Conservation (phyloP, 2,329 filamentous ascomycete species). For the Xylaria sp. region DNA sequence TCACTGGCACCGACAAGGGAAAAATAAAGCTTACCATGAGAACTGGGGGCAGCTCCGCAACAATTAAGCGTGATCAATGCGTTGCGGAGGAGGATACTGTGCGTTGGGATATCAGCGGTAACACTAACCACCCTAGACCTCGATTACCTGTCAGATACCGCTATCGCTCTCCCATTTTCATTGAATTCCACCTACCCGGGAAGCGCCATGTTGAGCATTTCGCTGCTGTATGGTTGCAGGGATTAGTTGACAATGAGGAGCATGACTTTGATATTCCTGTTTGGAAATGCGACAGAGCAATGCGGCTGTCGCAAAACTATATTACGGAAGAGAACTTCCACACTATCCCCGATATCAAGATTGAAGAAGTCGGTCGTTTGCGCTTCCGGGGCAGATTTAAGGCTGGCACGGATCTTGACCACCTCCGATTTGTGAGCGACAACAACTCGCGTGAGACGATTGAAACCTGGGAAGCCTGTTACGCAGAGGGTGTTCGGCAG, state of each 20-base stretch:
- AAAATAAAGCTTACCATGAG: slow-evolving; percentile 80
- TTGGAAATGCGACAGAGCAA: slow-evolving; percentile 78
- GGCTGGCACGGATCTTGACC: slow-evolving; percentile 85
- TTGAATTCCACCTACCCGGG: slow-evolving; percentile 77
- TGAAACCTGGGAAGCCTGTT: slow-evolving; percentile 92
- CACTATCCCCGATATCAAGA: slow-evolving; percentile 72
- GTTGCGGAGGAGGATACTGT: slow-evolving; percentile 61
- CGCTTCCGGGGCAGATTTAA: slow-evolving; percentile 84
- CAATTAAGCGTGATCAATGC: slow-evolving; percentile 68
- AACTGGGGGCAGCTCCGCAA: slow-evolving; percentile 82
- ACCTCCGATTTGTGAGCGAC: slow-evolving; percentile 81
- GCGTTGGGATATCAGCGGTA: slow-evolving; percentile 55
- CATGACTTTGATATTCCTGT: slow-evolving; percentile 84
- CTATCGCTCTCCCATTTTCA: slow-evolving; percentile 86
- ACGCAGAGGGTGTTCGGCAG: slow-evolving; percentile 80
- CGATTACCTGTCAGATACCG: slow-evolving; percentile 88
- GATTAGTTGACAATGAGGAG: slow-evolving; percentile 80
- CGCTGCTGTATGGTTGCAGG: slow-evolving; percentile 83
- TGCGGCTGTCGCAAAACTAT: slow-evolving; percentile 87
- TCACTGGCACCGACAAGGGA: slow-evolving; percentile 57
- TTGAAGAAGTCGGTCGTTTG: slow-evolving; percentile 81
- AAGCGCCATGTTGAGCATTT: slow-evolving; percentile 76
- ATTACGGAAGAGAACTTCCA: slow-evolving; percentile 79
- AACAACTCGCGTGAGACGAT: slow-evolving; percentile 92
- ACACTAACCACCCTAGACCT: slow-evolving; percentile 52